phyloP scores from a whole-genome alignment of 306 rosid species.

The Luffa acutangula region DNA sequence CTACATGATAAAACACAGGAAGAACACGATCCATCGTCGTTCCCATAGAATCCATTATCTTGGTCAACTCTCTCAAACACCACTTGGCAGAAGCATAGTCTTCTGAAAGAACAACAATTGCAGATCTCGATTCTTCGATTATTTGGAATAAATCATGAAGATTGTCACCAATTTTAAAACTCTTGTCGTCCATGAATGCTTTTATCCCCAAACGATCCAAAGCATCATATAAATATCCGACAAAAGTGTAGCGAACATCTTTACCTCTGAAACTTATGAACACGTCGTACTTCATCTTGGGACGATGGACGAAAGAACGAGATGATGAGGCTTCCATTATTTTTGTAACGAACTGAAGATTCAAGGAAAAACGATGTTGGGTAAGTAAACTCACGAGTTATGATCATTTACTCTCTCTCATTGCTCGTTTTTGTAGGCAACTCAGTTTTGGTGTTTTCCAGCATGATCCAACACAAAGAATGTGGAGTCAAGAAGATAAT shows the following conservation, averaged over 20 bases:
- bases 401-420: too few relatives aligned
- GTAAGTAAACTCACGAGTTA: background rate
- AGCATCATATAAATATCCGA: background rate
- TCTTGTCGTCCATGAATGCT: background rate
- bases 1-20: too few relatives aligned
- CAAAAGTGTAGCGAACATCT: background rate
- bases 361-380: background rate
- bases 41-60: too few relatives aligned
- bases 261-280: background rate
- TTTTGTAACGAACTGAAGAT: background rate
- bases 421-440: too few relatives aligned
- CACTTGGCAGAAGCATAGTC: too few relatives aligned
- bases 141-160: background rate
- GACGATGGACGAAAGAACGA: background rate
- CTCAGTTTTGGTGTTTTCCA: too few relatives aligned
- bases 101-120: too few relatives aligned
- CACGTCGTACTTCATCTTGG: background rate
- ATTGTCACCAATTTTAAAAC: background rate
- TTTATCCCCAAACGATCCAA: background rate
- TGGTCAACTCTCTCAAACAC: too few relatives aligned
- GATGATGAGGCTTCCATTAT: background rate
- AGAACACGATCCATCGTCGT: too few relatives aligned
- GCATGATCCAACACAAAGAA: too few relatives aligned
- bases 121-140: too few relatives aligned
- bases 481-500: too few relatives aligned